Evolutionary conservation across 176 grass and related monocot genomes (phyloP), one percentile per base, ranked within the genome.

Genomic region (Phragmites australis): DNA sequence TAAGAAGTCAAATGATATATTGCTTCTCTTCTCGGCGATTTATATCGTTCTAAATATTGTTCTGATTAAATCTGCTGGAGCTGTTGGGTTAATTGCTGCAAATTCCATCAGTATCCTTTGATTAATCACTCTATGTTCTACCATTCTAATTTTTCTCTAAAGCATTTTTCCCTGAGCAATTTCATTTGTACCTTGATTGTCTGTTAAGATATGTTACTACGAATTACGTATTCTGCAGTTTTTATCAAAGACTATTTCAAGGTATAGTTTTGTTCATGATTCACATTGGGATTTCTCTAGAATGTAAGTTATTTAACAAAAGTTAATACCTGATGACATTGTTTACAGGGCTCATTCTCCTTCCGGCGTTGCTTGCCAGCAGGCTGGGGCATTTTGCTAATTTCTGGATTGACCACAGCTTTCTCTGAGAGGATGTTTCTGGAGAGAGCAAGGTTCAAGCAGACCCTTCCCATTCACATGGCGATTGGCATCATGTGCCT

Each of bases 91-190:
- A 83, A 95, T 99, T 66, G 83, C 88, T 88, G 96, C 92, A 10
- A 99, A 99, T 91, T 93, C 78, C 72, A 76, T 88, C 34, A 98
- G 96, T 98, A 98, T 98, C 96, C 88, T 94, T 93, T 63, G 49
- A 52, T 71, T 26, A 62, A 29, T 59, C 27, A 50, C 56, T 9
- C 37, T 85, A 44, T 23, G 60, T 30, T 53, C 43, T 89, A 52
- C 9, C 21, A 57, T 59, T 45, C 26, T 83, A 65, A 19, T 25
- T 80, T 76, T 54, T 77, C 41, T 61, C 75, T 6, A 27, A 81
- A 68, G 22, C 48, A 52, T 37, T 51, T 66, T 57, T 51, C 48
- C 1, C 6, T 34, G 25, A 47, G 52, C 2, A 81, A 62, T 41
- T 67, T 48, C 6, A 68, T 94, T 70, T 77, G 43, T 74, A 43